Percentiles rank a stretch among this genome's conserved stretches.
phyloP scores from a whole-genome alignment of 176 grass and related monocot species.

The Poa annua region DNA sequence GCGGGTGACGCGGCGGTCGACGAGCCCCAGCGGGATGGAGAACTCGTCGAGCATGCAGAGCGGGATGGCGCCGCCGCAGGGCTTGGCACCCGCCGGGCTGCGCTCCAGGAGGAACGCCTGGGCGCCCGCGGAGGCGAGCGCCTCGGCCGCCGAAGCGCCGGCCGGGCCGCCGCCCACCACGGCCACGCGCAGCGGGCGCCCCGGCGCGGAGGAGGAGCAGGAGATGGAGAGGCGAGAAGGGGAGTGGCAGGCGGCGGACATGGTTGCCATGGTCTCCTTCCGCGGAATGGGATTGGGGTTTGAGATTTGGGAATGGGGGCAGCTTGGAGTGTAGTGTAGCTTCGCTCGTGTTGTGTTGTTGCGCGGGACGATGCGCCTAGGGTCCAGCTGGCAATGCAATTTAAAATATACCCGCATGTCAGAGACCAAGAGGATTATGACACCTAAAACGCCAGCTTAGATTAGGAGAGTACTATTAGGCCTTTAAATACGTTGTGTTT shows the following conservation, averaged over 20 bases:
- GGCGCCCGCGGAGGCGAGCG: conserved; percentile 59
- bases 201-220: conserved; percentile 5
- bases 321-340: conserved; percentile 5
- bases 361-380: not conserved
- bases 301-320: conserved; percentile 17
- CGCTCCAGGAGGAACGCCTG: conserved; percentile 83
- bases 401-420: not conserved
- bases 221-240: conserved; percentile 32
- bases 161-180: conserved; percentile 87
- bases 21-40: conserved; percentile 63
- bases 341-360: not conserved
- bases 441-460: not conserved
- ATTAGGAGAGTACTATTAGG: not conserved
- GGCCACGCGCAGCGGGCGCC: conserved; percentile 68
- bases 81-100: conserved; percentile 74
- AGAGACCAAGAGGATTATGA: not conserved
- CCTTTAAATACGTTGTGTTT: not conserved
- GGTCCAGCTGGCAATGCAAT: not conserved
- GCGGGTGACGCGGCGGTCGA: conserved; percentile 82
- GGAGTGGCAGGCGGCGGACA: conserved; percentile 40
- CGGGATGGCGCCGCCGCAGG: conserved; percentile 93
- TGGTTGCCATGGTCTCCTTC: conserved; percentile 8
- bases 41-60: conserved; percentile 96
- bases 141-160: conserved; percentile 77
- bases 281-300: not conserved